Conservation (phyloP, 768 basidiomycete genomes). For the Suillus subalutaceus region DNA sequence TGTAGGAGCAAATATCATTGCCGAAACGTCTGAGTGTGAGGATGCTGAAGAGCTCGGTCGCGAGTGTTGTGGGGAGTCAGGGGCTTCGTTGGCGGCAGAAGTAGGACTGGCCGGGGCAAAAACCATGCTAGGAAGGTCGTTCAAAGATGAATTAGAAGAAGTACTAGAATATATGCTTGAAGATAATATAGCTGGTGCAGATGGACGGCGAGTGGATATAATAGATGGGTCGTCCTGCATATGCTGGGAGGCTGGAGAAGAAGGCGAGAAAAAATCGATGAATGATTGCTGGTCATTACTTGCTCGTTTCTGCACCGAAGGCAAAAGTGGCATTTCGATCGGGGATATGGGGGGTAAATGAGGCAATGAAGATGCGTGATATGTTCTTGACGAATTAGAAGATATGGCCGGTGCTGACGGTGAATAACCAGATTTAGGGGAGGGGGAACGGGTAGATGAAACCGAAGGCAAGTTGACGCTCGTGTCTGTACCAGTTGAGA, state of each 20-base stretch:
- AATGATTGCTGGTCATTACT: conserved; percentile 47
- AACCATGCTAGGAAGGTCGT: conserved; percentile 34
- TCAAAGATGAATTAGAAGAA: conserved; percentile 20
- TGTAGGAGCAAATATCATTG: conserved; percentile 33
- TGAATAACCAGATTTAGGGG: conserved; percentile 36
- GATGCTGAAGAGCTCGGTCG: conserved; percentile 14
- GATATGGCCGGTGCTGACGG: conserved; percentile 27
- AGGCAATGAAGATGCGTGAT: conserved; percentile 36
- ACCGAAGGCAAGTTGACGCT: conserved; percentile 10
- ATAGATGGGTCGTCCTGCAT: conserved; percentile 1
- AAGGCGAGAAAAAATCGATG: conserved; percentile 46
- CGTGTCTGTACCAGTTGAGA: conserved; percentile 7
- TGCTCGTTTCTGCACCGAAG: conserved; percentile 19
- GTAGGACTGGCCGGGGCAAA: conserved; percentile 35
- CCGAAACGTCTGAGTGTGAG: conserved; percentile 27
- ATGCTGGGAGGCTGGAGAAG: conserved; percentile 15
- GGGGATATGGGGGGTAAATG: conserved; percentile 28
- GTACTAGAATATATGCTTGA: conserved; percentile 23
- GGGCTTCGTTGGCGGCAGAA: conserved; percentile 1
- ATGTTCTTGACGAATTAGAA: conserved; percentile 49
- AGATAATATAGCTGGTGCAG: conserved; percentile 20
- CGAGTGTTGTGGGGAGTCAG: conserved; percentile 15
- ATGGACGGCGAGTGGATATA: conserved; percentile 14
- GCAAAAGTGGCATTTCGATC: conserved; percentile 16
- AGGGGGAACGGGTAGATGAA: conserved; percentile 26